Percentiles rank a stretch among this genome's conserved stretches.
These are phyloP conservation scores for Arachis hypogaea DNA, from an alignment of 306 rosid species.

Conservation along the genomic window DNA sequence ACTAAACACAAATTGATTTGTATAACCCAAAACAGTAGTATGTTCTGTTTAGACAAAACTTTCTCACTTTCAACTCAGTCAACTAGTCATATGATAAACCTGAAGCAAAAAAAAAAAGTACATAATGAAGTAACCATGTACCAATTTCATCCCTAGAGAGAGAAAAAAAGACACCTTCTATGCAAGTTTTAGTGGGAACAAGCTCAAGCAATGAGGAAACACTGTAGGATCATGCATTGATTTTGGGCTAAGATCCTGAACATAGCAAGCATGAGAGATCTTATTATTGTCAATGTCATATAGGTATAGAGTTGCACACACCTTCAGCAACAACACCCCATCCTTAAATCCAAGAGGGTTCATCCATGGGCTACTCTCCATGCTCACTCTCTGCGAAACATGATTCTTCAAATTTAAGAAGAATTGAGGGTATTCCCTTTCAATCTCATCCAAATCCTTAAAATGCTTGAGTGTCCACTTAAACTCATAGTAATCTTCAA, in stretches of 20 bases:
- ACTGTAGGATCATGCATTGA: slow-evolving; percentile 46
- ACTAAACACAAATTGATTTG: not conserved
- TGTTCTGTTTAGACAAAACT: not conserved
- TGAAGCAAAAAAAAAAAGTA: not conserved
- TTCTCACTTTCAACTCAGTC: slow-evolving; percentile 1
- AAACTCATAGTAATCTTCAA: slow-evolving; percentile 59
- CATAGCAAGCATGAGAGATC: slow-evolving; percentile 41
- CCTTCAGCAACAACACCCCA: slow-evolving; percentile 55
- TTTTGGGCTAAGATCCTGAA: slow-evolving; percentile 43
- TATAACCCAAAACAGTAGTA: not conserved
- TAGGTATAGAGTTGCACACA: slow-evolving; percentile 40
- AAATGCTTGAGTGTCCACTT: slow-evolving; percentile 50
- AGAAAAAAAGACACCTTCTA: not conserved
- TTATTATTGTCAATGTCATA: slow-evolving; percentile 44
- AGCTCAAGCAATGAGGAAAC: slow-evolving; percentile 53
- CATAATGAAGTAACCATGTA: not conserved
- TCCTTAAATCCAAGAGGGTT: slow-evolving; percentile 58
- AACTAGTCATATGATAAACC: not conserved
- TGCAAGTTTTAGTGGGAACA: slow-evolving; percentile 47
- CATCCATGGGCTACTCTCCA: slow-evolving; percentile 50
- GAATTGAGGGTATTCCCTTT: slow-evolving; percentile 45
- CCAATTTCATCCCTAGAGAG: no score
- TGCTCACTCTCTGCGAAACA: slow-evolving; percentile 26
- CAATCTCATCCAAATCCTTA: slow-evolving; percentile 51
- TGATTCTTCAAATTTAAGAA: slow-evolving; percentile 42